Conservation (phyloP, 1,284 basidiomycete species). For the Moesziomyces sp. region DNA sequence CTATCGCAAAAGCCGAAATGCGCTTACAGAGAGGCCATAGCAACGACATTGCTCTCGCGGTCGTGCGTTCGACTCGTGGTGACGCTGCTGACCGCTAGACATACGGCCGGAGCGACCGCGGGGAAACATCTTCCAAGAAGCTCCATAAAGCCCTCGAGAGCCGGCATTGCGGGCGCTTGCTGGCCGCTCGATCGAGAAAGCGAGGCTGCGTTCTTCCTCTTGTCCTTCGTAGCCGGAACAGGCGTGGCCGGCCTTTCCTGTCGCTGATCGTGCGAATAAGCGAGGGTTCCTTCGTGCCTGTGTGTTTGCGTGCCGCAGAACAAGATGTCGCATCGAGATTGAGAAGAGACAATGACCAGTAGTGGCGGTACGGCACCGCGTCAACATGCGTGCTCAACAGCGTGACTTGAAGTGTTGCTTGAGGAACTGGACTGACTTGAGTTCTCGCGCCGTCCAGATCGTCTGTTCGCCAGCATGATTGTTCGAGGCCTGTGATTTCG, state of each 20-base stretch:
- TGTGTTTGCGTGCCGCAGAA: no score
- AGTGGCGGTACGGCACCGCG: no score
- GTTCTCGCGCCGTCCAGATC: no score
- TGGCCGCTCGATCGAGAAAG: neutral
- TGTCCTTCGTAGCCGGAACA: neutral
- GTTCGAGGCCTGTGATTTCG: no score
- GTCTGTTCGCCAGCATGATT: no score
- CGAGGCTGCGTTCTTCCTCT: neutral
- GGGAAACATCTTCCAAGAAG: slow-evolving; percentile 21
- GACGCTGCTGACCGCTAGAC: slow-evolving; percentile 3
- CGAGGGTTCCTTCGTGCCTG: neutral
- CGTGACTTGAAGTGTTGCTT: no score
- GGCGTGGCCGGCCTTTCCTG: neutral
- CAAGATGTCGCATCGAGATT: no score
- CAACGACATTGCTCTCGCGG: slow-evolving; percentile 1
- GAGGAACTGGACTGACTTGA: no score
- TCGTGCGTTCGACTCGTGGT: slow-evolving; percentile 1
- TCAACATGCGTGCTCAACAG: no score
- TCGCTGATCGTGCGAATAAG: neutral
- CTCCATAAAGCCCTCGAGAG: slow-evolving; percentile 7
- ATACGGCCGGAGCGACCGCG: slow-evolving; percentile 22
- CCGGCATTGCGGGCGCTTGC: neutral
- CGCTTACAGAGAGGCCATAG: slow-evolving; percentile 16
- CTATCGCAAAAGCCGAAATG: neutral
- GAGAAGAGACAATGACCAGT: no score